Base-by-base conservation (phyloP, 768 basidiomycete genomes). In the Sarcomyxa edulis region DNA sequence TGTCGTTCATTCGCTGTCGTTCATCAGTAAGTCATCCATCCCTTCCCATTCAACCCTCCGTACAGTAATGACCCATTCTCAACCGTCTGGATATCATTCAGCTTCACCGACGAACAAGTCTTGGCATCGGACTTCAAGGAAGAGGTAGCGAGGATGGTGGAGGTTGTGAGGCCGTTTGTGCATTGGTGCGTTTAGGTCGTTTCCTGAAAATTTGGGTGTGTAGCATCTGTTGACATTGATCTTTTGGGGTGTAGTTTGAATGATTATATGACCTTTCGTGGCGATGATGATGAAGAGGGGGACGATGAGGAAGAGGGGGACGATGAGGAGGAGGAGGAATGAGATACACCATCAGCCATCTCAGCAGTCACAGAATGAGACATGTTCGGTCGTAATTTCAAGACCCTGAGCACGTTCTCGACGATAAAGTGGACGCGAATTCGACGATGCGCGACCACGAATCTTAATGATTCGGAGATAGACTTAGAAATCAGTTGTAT, bases 61-160 rank as follows among this genome's bases (percentile, higher is more conserved):
- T 44, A 11, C 15, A 36, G 58, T 63, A 11, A 65, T 60, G 38
- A n/a, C n/a, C n/a, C n/a, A n/a, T n/a, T n/a, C n/a, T n/a, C n/a
- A n/a, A n/a, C n/a, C n/a, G n/a, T n/a, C n/a, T 46, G 0, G 22
- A 19, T 5, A 4, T 26, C 40, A 25, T 21, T 33, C 46, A 86
- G 86, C 34, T 92, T 93, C 57, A 66, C 66, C 1, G 91, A 94
- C 53, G 68, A 71, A 14, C 75, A 92, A 50, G 90, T 90, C 3
- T 60, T 89, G 1, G 55, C 61, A 3, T 68, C 75, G 0, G 69
- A 75, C 25, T 95, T 93, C 58, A 74, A 75, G 35, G 72, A 82
- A 24, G 68, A 70, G 18, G 54, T 95, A 5, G 66, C 69, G 18
- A 53, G 69, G 1, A 65, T 84, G 7, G 74, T 71, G 5, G 57